Evolutionary conservation across 352 stramenopile genomes (phyloP).

Genomic region (Phytophthora sojae): DNA sequence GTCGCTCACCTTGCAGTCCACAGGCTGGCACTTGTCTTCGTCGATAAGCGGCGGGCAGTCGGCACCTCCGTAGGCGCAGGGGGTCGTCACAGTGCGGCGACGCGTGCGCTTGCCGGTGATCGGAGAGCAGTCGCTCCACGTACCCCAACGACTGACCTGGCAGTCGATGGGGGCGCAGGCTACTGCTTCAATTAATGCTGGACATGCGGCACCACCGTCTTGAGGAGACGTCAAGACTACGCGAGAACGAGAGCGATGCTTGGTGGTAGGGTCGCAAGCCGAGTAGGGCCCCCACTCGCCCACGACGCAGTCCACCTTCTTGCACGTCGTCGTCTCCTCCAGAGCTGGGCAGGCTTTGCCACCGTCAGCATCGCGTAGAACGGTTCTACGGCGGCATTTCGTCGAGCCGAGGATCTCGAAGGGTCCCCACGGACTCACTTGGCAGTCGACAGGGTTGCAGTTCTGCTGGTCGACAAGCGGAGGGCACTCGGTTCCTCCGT

Average conservation of each 20-base stretch:
- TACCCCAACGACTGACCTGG: slow-evolving; percentile 56
- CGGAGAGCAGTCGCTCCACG: slow-evolving; percentile 50
- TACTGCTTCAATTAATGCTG: slow-evolving; percentile 36
- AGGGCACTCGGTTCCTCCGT: slow-evolving; percentile 54
- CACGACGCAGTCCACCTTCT: slow-evolving; percentile 55
- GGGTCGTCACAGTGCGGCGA: slow-evolving; percentile 38
- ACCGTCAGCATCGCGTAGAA: slow-evolving; percentile 51
- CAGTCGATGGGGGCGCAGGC: slow-evolving; percentile 58
- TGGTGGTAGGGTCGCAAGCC: slow-evolving; percentile 45
- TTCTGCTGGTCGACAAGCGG: slow-evolving; percentile 57
- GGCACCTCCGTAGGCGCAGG: slow-evolving; percentile 43
- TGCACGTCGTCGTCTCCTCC: slow-evolving; percentile 46
- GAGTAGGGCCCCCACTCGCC: slow-evolving; percentile 59
- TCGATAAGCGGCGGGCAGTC: slow-evolving; percentile 51
- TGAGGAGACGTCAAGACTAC: slow-evolving; percentile 48
- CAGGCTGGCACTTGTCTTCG: slow-evolving; percentile 45
- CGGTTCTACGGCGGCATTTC: slow-evolving; percentile 50
- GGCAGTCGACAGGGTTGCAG: slow-evolving; percentile 73
- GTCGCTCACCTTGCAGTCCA: slow-evolving; percentile 52
- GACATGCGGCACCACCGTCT: slow-evolving; percentile 58
- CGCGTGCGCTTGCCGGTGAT: slow-evolving; percentile 50
- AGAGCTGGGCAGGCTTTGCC: slow-evolving; percentile 52
- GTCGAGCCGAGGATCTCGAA: slow-evolving; percentile 51
- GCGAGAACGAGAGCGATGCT: slow-evolving; percentile 55
- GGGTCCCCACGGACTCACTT: slow-evolving; percentile 57